Conservation (phyloP, 163 green algal genomes). For the Prototheca wickerhamii region DNA sequence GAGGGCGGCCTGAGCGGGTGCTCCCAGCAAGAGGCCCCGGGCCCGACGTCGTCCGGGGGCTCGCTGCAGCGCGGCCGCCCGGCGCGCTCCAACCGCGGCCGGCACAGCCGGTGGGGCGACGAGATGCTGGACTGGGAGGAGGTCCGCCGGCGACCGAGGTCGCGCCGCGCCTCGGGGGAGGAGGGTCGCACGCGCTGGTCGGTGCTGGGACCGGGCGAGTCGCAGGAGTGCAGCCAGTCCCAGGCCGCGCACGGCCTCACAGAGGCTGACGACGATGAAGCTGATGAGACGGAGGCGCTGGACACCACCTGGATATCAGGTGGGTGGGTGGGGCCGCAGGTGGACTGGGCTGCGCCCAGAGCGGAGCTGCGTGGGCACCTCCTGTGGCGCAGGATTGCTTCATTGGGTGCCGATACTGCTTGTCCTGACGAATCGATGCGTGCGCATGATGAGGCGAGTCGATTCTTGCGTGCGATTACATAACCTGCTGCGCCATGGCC, state of each 20-base stretch:
- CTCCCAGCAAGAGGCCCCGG: too few species aligned
- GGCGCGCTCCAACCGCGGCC: neutral
- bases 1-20: too few species aligned
- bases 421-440: neutral
- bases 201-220: neutral
- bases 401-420: neutral
- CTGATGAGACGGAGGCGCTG: neutral
- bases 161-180: too few species aligned
- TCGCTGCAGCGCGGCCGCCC: neutral
- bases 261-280: neutral
- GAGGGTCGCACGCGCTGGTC: neutral
- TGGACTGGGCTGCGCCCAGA: neutral
- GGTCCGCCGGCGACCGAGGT: too few species aligned
- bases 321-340: neutral
- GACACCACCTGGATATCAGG: neutral
- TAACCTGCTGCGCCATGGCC: neutral
- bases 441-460: neutral
- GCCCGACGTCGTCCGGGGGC: too few species aligned
- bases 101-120: neutral
- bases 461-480: neutral
- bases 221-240: too few species aligned
- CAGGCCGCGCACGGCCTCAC: neutral
- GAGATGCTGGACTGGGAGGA: neutral
- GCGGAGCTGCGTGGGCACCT: neutral
- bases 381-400: neutral